These are phyloP conservation scores for Delonix regia DNA, from an alignment of 306 rosid species.

Conservation along the genomic window DNA sequence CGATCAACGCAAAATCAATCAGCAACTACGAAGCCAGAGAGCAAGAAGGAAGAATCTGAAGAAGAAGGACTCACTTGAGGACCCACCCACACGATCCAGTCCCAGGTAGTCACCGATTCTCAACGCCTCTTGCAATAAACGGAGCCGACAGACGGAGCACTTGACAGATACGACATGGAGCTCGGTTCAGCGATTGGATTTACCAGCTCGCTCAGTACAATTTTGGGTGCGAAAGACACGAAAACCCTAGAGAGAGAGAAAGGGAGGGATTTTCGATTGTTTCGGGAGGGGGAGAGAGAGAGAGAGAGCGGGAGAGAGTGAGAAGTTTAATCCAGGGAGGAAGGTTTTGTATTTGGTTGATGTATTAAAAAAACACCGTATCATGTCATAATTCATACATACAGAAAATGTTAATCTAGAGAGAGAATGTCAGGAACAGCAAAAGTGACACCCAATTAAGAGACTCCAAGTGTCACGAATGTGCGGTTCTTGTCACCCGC, in stretches of 20 bases:
- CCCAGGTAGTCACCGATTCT: constrained; percentile 48
- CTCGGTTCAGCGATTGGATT: constrained; percentile 46
- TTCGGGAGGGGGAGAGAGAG: constrained; percentile 31
- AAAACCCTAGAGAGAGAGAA: constrained; percentile 83
- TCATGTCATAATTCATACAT: constrained; percentile 47
- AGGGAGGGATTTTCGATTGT: constrained; percentile 52
- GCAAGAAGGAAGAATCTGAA: constrained; percentile 27
- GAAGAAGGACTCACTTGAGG: constrained; percentile 40
- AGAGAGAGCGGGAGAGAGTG: constrained; percentile 39
- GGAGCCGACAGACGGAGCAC: constrained; percentile 35
- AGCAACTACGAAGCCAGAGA: constrained; percentile 27
- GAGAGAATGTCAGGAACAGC: constrained; percentile 34
- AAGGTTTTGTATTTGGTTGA: constrained; percentile 40
- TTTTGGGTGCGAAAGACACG: constrained; percentile 58
- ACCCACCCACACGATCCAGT: constrained; percentile 41
- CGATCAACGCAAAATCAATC: constrained; percentile 47
- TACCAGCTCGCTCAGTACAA: constrained; percentile 41
- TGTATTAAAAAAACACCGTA: constrained; percentile 39
- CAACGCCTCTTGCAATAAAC: constrained; percentile 50
- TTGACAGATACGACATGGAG: constrained; percentile 18
- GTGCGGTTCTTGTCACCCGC: constrained; percentile 67
- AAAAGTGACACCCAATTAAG: neutral
- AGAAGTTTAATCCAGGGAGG: constrained; percentile 46
- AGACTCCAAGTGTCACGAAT: constrained; percentile 39
- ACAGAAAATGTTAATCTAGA: constrained; percentile 33